These are phyloP conservation scores for Linaria vulgaris DNA, from an alignment of 257 asterid species.

Conservation along the genomic window DNA sequence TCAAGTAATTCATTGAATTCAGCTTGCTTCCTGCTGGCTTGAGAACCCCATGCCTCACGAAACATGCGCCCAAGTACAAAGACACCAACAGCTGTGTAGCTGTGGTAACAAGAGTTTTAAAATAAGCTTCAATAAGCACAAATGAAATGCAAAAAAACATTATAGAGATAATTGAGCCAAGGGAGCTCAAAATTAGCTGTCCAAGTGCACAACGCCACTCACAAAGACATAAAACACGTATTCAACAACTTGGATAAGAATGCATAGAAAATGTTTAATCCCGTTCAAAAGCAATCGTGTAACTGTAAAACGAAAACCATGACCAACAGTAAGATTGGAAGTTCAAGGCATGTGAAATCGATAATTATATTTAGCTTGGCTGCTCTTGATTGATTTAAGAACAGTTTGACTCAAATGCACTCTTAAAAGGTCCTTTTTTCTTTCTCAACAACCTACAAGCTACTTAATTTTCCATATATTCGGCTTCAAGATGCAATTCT, in stretches of 20 bases:
- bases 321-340: neutral
- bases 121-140: conserved; percentile 29
- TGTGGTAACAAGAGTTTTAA: conserved; percentile 35
- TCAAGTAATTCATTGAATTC: conserved; percentile 93
- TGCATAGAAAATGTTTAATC: neutral
- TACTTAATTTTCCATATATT: neutral
- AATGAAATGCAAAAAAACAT: conserved; percentile 22
- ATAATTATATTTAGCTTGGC: conserved; percentile 1
- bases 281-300: conserved; percentile 9
- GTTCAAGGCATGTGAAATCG: conserved; percentile 2
- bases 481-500: neutral
- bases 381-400: neutral
- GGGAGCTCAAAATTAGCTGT: conserved; percentile 4
- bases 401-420: neutral
- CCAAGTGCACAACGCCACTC: conserved; percentile 15
- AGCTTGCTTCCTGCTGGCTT: conserved; percentile 78
- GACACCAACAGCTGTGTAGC: conserved; percentile 97
- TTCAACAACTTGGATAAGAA: conserved; percentile 20
- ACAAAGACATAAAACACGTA: conserved; percentile 9
- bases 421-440: neutral
- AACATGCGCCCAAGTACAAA: conserved; percentile 95
- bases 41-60: conserved; percentile 88
- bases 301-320: neutral
- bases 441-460: neutral
- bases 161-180: conserved; percentile 13